Evolutionary conservation across 2,329 filamentous ascomycete species (phyloP).

Genomic region (Fulvia fulva): DNA sequence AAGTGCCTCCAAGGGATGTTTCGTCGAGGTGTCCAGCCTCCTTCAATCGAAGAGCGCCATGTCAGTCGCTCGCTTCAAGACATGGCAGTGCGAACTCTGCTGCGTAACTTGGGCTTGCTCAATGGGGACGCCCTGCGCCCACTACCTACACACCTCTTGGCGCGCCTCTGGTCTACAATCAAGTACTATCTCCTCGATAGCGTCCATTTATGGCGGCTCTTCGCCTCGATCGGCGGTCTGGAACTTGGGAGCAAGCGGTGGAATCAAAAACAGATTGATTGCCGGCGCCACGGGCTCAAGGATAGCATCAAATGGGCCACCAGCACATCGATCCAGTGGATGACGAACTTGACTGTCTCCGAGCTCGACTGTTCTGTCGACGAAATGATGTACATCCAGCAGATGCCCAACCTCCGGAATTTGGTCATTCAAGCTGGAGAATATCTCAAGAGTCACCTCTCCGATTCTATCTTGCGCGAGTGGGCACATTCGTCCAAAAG

Average conservation of each 20-base stretch:
- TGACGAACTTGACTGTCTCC: constrained; percentile 18
- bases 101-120: constrained; percentile 15
- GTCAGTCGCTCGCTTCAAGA: constrained; percentile 9
- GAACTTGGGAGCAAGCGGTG: not conserved
- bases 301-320: not conserved
- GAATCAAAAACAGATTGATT: not conserved
- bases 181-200: not conserved
- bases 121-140: constrained; percentile 12
- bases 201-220: constrained; percentile 1
- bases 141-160: constrained; percentile 10
- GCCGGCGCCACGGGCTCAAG: not conserved
- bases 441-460: constrained; percentile 2
- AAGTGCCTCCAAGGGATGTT: not conserved
- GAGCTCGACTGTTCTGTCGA: not conserved
- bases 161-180: constrained; percentile 14
- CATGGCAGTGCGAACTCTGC: constrained; percentile 13
- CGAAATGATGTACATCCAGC: constrained; percentile 12
- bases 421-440: constrained; percentile 10
- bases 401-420: constrained; percentile 16
- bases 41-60: not conserved
- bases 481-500: constrained; percentile 20
- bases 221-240: not conserved
- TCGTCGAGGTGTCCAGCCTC: not conserved
- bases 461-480: constrained; percentile 19
- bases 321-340: constrained; percentile 12